Base-by-base conservation (phyloP, 1,139 yeast genomes). In the Neolecta irregularis region DNA sequence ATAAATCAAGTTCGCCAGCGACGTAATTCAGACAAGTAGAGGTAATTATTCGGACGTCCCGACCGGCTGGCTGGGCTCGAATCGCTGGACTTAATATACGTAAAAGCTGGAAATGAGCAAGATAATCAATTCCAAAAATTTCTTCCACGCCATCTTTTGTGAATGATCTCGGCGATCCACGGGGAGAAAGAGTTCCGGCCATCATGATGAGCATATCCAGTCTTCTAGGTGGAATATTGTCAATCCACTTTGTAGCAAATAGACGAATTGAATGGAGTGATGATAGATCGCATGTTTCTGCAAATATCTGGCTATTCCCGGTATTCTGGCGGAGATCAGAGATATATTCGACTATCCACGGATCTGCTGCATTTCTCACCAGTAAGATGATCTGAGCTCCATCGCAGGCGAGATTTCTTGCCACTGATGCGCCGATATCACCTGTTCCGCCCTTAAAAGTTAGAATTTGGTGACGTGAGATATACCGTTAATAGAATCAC, bases 241-340 rank as follows among this genome's bases (percentile, higher is more conserved):
- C 93, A 41, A 88, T 63, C 96, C 96, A 88, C 44, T 66, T 73
- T 1, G 98, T 85, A 21, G 94, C 95, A 60, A 88, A 88, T 52
- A 74, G 72, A 46, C 98, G 65, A n/a, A 88, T 65, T 5, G 85
- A 72, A 51, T 74, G 62, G 42, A 88, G 60, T 38, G 80, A 74
- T 18, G 71, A 64, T 41, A 88, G 61, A 53, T 91, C 92, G 54
- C 93, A 81, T 46, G 74, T 69, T 50, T 88, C 98, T 8, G 91
- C 91, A 53, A 80, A 85, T 26, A 88, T 70, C 64, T 85, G 54
- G 38, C 67, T 66, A 56, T 85, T 88, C 33, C 64, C 64, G 20
- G 88, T 74, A 20, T 55, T 57, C 13, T 70, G 75, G 41, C 98
- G 63, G 41, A 88, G 56, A 49, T 79, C 92, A 30, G 77, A 74